phyloP scores from a whole-genome alignment of 2,329 filamentous ascomycete genomes.

The Coniochaeta sp. region DNA sequence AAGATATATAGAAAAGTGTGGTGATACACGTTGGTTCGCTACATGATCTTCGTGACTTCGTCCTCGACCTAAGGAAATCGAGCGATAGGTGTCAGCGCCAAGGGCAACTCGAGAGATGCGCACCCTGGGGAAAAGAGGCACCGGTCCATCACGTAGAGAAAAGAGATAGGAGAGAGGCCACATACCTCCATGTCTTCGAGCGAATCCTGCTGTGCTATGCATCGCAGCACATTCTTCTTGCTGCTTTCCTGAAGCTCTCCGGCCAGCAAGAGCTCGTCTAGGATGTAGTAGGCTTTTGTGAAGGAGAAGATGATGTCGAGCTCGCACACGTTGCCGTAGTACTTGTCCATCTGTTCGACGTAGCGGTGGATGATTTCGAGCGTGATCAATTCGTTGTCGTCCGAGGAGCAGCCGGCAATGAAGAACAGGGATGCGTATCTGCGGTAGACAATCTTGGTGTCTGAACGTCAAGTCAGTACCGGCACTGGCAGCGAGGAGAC shows the following conservation, averaged over 20 bases:
- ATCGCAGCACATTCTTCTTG: constrained; percentile 96
- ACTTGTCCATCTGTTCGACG: constrained; percentile 99
- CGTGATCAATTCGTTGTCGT: constrained; percentile 96
- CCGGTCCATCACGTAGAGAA: constrained; percentile 1
- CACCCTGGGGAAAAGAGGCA: constrained; percentile 2
- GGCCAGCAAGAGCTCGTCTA: constrained; percentile 90
- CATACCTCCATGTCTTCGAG: constrained; percentile 99
- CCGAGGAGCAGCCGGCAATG: constrained; percentile 94
- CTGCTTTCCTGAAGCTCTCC: constrained; percentile 98
- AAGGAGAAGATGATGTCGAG: constrained; percentile 99
- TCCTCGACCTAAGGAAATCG: constrained; percentile 65
- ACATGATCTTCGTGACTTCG: constrained; percentile 87
- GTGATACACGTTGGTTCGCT: constrained; percentile 24
- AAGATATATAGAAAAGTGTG: neutral
- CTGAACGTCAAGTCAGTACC: constrained; percentile 38
- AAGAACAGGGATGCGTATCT: constrained; percentile 99
- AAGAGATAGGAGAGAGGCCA: constrained; percentile 19
- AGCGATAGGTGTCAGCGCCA: neutral
- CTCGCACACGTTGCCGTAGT: constrained; percentile 99
- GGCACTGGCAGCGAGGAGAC: neutral
- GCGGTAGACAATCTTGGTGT: constrained; percentile 97
- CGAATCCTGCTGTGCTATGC: constrained; percentile 95
- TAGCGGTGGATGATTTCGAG: constrained; percentile 99
- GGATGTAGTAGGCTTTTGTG: constrained; percentile 98
- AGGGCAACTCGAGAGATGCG: neutral